These are phyloP conservation scores for Cryptomeria japonica DNA, from an alignment of 75 land plant species.

Conservation along the genomic window DNA sequence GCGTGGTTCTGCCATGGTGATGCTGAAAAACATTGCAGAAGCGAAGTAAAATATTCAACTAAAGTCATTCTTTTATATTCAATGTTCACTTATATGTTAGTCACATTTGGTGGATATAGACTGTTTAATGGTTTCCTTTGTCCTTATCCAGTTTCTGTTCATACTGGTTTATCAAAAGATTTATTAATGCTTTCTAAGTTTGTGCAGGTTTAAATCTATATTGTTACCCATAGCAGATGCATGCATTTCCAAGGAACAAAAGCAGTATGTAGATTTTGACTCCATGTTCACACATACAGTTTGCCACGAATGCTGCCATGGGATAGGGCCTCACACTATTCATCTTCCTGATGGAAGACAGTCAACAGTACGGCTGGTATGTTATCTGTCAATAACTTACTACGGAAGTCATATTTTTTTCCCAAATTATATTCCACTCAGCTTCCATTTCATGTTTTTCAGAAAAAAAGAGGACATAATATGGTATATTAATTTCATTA, in stretches of 20 bases:
- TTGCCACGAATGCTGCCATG: constrained; percentile 99
- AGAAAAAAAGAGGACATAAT: not conserved
- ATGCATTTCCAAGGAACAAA: constrained; percentile 75
- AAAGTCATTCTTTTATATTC: not conserved
- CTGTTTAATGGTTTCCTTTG: not conserved
- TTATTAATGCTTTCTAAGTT: not conserved
- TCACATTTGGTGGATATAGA: not conserved
- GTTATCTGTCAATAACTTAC: not conserved
- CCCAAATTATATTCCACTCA: not conserved
- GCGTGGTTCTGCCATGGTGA: constrained; percentile 93
- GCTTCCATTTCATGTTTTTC: not conserved
- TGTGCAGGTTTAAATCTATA: constrained; percentile 81
- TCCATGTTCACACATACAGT: constrained; percentile 94
- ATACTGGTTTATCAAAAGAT: not conserved
- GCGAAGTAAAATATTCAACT: constrained; percentile 60
- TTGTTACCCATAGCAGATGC: constrained; percentile 81
- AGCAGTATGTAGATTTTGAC: constrained; percentile 72
- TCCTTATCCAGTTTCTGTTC: not conserved
- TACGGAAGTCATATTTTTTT: not conserved
- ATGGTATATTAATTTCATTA: not conserved
- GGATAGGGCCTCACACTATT: constrained; percentile 97
- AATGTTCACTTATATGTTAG: not conserved
- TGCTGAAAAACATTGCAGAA: constrained; percentile 92
- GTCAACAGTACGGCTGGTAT: constrained; percentile 93
- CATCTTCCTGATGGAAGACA: constrained; percentile 75